Evolutionary conservation across 129 eudicot genomes (phyloP), one percentile per base, ranked within the genome.

Genomic region (Flaveria brownii): DNA sequence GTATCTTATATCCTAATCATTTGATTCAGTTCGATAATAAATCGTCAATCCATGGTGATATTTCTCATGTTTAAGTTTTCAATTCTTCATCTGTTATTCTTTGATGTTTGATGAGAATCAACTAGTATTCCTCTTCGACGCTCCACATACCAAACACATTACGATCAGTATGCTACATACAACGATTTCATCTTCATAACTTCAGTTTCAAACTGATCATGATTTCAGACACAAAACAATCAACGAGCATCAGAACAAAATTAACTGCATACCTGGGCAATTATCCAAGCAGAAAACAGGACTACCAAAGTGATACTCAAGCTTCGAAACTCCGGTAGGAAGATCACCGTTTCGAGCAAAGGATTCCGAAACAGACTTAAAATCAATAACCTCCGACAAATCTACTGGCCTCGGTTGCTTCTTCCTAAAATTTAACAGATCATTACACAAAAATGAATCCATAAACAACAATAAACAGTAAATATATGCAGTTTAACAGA

Each of bases 321-420:
- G 66, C 39, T 61, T 76, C 25, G 82, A 86, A 78, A 93, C 77
- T 41, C 93, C 96, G 8, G 67, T 18, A 11, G 84, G 83, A 82
- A 88, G 84, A 54, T 88, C 83, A 4, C 78, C 91, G 26, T 65
- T 71, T 63, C 77, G 64, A 81, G 77, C 68, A 63, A 50, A 87
- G 5, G 86, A 82, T 25, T 93, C 91, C 22, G 76, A 62, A 82
- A 93, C 81, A 18, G 90, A 77, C 72, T 79, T 90, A 72, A 93
- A 93, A 86, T 93, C 98, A n/a, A 93, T 57, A 73, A 91, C 98
- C 77, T 91, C 91, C 1, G 96, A 87, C 62, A 90, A 83, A 80
- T 93, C 98, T 23, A 93, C 97, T 39, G 96, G 78, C 65, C 82
- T 88, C 57, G 86, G 84, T 54, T 72, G 84, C 86, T 87, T 90